A percentile compares a stretch with the other conserved stretches of the same genome.
These are phyloP conservation scores for Marchantia paleacea DNA, from an alignment of 225 moss, liverwort and hornwort genomes.

Conservation along the genomic window DNA sequence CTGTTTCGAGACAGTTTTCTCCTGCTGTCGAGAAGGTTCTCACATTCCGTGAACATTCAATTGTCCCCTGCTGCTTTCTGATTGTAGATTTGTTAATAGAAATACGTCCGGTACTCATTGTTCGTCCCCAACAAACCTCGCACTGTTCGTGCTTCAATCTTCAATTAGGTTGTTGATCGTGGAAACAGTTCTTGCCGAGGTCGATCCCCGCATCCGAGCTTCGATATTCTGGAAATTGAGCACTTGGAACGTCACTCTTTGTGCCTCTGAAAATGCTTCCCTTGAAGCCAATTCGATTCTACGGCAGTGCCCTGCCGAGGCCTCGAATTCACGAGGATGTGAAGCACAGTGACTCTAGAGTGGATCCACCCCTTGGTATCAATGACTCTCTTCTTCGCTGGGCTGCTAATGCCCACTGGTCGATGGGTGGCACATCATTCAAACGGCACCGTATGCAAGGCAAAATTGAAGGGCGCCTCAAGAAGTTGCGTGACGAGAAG, in stretches of 20 bases:
- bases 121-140: neutral
- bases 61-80: too few relatives aligned
- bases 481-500: slow-evolving; percentile 54
- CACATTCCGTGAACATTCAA: too few relatives aligned
- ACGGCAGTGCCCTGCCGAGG: slow-evolving; percentile 66
- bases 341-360: slow-evolving; percentile 45
- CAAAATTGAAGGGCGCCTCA: slow-evolving; percentile 76
- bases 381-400: slow-evolving; percentile 55
- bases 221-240: too few relatives aligned
- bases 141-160: neutral
- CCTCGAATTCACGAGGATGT: slow-evolving; percentile 65
- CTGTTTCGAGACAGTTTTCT: too few relatives aligned
- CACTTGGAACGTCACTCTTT: too few relatives aligned
- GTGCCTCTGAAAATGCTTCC: slow-evolving; percentile 14
- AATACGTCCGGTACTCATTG: too few relatives aligned
- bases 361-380: slow-evolving; percentile 58
- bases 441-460: slow-evolving; percentile 70
- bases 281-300: slow-evolving; percentile 64
- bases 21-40: too few relatives aligned
- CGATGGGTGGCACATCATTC: slow-evolving; percentile 65
- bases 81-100: too few relatives aligned
- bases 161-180: neutral
- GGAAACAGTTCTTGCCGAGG: too few relatives aligned
- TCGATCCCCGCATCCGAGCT: neutral
- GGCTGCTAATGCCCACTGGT: slow-evolving; percentile 73